Evolutionary conservation across 2,329 filamentous ascomycete species (phyloP).

Genomic region (Penicillium aurantiogriseum): DNA sequence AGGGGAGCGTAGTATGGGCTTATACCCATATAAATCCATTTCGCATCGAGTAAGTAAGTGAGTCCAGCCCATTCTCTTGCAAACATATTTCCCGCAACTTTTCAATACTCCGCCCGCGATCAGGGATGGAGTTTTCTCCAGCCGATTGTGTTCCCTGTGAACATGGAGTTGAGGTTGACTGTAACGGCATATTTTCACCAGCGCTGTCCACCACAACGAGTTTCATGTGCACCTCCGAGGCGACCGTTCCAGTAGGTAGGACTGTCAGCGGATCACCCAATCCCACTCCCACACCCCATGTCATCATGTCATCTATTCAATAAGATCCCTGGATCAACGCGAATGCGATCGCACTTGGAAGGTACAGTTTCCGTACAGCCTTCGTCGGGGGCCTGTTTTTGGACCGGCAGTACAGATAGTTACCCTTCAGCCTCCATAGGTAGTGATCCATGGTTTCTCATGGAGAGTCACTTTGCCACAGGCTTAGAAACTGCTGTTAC

Average conservation of each 20-base stretch:
- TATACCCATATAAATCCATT: conserved; percentile 42
- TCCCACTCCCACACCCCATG: conserved; percentile 48
- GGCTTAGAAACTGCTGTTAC: conserved; percentile 38
- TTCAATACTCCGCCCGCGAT: conserved; percentile 46
- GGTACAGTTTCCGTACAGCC: conserved; percentile 18
- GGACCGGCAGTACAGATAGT: conserved; percentile 41
- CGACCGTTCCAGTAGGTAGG: conserved; percentile 42
- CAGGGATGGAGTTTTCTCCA: conserved; percentile 34
- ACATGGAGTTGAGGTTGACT: conserved; percentile 40
- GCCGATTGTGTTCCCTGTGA: conserved; percentile 21
- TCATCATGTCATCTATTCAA: conserved; percentile 49
- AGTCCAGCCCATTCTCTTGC: conserved; percentile 46
- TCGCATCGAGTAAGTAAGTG: conserved; percentile 39
- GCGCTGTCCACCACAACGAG: conserved; percentile 48
- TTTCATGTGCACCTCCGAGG: conserved; percentile 47
- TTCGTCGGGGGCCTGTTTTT: conserved; percentile 32
- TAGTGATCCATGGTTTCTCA: conserved; percentile 52
- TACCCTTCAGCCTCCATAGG: conserved; percentile 50
- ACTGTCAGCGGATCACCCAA: conserved; percentile 45
- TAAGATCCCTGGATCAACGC: conserved; percentile 48
- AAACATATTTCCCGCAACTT: conserved; percentile 38
- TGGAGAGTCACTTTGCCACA: conserved; percentile 50
- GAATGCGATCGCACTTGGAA: conserved; percentile 51
- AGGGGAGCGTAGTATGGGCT: conserved; percentile 44
- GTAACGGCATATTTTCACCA: conserved; percentile 47